Evolutionary conservation across 2,329 filamentous ascomycete genomes (phyloP).

Genomic region (Knoxdaviesia proteae): DNA sequence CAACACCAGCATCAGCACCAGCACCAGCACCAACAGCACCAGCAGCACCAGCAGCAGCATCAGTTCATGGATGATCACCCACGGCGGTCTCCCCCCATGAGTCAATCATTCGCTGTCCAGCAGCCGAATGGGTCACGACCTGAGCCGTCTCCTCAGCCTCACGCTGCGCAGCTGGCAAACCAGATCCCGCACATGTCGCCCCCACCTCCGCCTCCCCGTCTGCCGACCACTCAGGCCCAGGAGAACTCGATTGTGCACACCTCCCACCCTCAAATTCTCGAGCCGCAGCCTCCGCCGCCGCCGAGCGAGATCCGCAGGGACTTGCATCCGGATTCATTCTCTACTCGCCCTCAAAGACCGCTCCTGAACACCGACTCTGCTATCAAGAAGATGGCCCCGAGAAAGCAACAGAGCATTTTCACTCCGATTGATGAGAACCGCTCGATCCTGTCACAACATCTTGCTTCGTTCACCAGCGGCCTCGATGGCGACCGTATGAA

Average conservation of each 20-base stretch:
- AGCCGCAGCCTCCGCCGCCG: constrained; percentile 30
- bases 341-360: constrained; percentile 23
- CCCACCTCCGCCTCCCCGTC: constrained; percentile 9
- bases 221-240: constrained; percentile 11
- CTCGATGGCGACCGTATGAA: constrained; percentile 11
- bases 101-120: constrained; percentile 8
- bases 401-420: constrained; percentile 82
- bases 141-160: constrained; percentile 11
- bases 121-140: constrained; percentile 5
- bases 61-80: constrained; percentile 59
- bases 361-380: constrained; percentile 27
- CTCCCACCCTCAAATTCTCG: constrained; percentile 21
- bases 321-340: constrained; percentile 22
- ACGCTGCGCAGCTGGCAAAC: constrained; percentile 14
- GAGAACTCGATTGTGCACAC: constrained; percentile 15
- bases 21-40: not conserved
- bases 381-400: constrained; percentile 46
- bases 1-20: not conserved
- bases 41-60: not conserved
- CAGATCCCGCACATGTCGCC: constrained; percentile 22
- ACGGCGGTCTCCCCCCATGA: constrained; percentile 45
- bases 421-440: constrained; percentile 89
- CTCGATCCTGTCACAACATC: constrained; percentile 72
- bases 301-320: constrained; percentile 12
- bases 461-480: constrained; percentile 43